A percentile compares a stretch with the other conserved stretches of the same genome.
Evolutionary conservation across 73 alveolate species (phyloP).

Genomic region (Breviolum minutum): DNA sequence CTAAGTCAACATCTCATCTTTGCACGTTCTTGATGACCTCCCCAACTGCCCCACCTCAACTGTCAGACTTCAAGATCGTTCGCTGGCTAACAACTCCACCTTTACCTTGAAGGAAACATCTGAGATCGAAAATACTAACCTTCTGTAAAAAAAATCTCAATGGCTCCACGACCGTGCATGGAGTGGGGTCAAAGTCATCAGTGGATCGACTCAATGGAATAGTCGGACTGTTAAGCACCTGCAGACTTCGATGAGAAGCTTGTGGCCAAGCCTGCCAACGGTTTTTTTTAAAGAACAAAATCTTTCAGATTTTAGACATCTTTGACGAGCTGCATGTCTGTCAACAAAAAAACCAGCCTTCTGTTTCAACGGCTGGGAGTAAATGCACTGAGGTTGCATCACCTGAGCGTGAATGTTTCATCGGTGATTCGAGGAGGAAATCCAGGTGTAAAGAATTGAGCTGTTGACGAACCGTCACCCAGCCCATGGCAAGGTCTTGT

Average conservation of each 20-base stretch:
- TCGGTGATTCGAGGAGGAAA: too few species aligned
- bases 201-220: neutral
- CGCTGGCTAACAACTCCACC: neutral
- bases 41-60: too few species aligned
- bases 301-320: too few species aligned
- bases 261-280: neutral
- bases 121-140: neutral
- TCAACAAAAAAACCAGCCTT: neutral
- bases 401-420: neutral
- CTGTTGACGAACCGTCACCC: neutral
- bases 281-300: too few species aligned
- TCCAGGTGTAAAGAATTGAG: neutral
- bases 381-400: neutral
- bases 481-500: slow-evolving; percentile 14
- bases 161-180: too few species aligned
- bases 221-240: neutral
- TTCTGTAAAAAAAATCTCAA: too few species aligned
- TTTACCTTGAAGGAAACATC: neutral
- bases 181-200: too few species aligned
- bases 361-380: neutral
- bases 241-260: neutral
- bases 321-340: too few species aligned
- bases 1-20: too few species aligned
- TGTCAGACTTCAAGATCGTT: neutral
- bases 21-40: too few species aligned